These are phyloP conservation scores for Triangularia setosa DNA, from an alignment of 2,329 filamentous ascomycete genomes.

Conservation along the genomic window DNA sequence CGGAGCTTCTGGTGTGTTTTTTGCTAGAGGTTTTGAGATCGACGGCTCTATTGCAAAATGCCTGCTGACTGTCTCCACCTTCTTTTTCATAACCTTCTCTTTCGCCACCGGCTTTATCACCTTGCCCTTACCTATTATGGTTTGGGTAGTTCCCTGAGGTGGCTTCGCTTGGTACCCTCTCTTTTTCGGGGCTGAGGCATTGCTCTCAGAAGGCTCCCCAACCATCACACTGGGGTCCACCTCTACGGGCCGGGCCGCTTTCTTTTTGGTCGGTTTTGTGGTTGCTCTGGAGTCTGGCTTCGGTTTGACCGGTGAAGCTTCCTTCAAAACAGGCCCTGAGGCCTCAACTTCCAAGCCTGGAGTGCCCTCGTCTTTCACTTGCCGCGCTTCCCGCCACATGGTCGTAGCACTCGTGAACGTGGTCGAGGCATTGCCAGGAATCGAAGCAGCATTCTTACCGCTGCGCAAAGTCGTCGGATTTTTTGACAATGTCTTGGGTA, in stretches of 20 bases:
- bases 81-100: constrained; percentile 25
- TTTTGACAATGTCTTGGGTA: constrained; percentile 34
- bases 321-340: background rate
- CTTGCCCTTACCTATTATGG: constrained; percentile 30
- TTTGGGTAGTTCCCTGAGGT: constrained; percentile 25
- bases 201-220: background rate
- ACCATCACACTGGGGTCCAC: no score
- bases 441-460: constrained; percentile 36
- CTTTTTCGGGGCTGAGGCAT: constrained; percentile 23
- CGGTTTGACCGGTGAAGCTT: background rate
- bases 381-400: constrained; percentile 34
- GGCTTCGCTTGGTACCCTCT: constrained; percentile 37
- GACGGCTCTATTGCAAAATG: constrained; percentile 28
- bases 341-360: background rate
- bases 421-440: constrained; percentile 34
- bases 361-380: constrained; percentile 16
- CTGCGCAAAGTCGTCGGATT: constrained; percentile 33
- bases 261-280: background rate
- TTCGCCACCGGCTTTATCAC: constrained; percentile 32
- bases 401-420: constrained; percentile 42
- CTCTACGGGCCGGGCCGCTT: background rate
- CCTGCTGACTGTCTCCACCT: constrained; percentile 33
- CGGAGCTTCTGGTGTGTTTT: background rate
- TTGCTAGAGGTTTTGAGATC: background rate
- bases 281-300: background rate